Evolutionary conservation across 2,329 filamentous ascomycete species (phyloP).

Genomic region (Elsinoe necatrix): DNA sequence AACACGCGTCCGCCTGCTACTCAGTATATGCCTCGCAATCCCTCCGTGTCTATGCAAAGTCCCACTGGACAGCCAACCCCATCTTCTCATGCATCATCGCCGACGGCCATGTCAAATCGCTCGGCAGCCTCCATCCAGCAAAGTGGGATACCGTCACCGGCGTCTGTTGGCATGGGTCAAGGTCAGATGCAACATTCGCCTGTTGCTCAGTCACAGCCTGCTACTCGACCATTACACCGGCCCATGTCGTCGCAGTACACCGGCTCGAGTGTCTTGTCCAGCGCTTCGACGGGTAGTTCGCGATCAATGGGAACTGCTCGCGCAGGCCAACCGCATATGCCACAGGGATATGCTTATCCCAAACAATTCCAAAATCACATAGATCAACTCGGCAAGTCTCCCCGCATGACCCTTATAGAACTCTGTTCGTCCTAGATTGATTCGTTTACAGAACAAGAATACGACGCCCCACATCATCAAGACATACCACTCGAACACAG

Average conservation of each 20-base stretch:
- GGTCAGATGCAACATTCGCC: constrained; percentile 37
- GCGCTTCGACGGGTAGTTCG: constrained; percentile 28
- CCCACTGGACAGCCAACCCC: constrained; percentile 74
- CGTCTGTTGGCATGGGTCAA: constrained; percentile 47
- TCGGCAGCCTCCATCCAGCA: constrained; percentile 55
- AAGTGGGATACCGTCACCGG: constrained; percentile 54
- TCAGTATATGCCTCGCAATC: constrained; percentile 29
- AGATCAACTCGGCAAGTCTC: constrained; percentile 85
- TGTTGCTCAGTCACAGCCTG: constrained; percentile 35
- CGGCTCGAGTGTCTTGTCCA: constrained; percentile 31
- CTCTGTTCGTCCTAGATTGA: constrained; percentile 62
- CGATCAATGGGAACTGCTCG: constrained; percentile 18
- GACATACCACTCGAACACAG: constrained; percentile 4
- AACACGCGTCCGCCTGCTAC: constrained; percentile 12
- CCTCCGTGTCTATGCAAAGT: constrained; percentile 44
- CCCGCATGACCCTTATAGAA: constrained; percentile 44
- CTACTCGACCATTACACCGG: constrained; percentile 35
- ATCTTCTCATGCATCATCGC: constrained; percentile 67
- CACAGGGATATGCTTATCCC: constrained; percentile 58
- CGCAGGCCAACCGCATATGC: constrained; percentile 21
- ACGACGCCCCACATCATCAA: constrained; percentile 67
- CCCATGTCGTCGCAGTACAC: constrained; percentile 27
- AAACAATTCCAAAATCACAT: constrained; percentile 90
- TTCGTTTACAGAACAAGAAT: constrained; percentile 83
- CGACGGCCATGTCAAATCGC: constrained; percentile 47